Evolutionary conservation across 2,329 filamentous ascomycete genomes (phyloP), one percentile per base, ranked within the genome.

Genomic region (Hymenoscyphus scutula): DNA sequence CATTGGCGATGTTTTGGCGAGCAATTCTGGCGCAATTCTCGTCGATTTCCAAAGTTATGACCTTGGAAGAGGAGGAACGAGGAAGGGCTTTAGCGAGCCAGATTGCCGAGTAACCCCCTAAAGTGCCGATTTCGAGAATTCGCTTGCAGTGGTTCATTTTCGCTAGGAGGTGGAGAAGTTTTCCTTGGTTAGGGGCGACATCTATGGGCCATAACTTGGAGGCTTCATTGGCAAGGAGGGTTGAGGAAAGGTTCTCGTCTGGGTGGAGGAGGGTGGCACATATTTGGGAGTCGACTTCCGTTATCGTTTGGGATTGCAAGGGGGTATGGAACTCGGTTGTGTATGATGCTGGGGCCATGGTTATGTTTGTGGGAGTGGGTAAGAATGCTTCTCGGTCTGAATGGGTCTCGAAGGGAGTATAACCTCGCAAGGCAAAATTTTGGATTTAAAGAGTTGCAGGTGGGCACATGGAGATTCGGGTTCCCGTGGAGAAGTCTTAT

Each of bases 41-140:
- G 23, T 73, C 71, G 58, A 77, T 77, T 72, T 84, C 81, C 6
- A 83, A 74, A 5, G 77, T 76, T 1, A 77, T 63, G 25, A 72
- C 58, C 34, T 66, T 66, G 4, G 67, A 69, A 5, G 34, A 15
- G 2, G 34, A 13, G 11, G 61, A 55, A 3, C 59, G 27, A 5
- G 63, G 65, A 6, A 70, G 62, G 6, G 69, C 65, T 61, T 70
- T 66, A n/a, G 66, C 66, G 55, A 69, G 64, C 56, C 63, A 67
- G 48, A 69, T 65, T n/a, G 67, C 60, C 15, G 64, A 67, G 51
- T 70, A 71, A 13, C 69, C 69, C 3, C 70, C 63, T 15, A 67
- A 63, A 13, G 67, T 69, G 11, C 68, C 68, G 23, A 72, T 59
- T 55, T 71, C 68, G 23, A 70, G 65, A 45, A 71, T 65, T 23